Base-by-base conservation (phyloP, 2,329 filamentous ascomycete species). In the Aspergillus quadricinctus region DNA sequence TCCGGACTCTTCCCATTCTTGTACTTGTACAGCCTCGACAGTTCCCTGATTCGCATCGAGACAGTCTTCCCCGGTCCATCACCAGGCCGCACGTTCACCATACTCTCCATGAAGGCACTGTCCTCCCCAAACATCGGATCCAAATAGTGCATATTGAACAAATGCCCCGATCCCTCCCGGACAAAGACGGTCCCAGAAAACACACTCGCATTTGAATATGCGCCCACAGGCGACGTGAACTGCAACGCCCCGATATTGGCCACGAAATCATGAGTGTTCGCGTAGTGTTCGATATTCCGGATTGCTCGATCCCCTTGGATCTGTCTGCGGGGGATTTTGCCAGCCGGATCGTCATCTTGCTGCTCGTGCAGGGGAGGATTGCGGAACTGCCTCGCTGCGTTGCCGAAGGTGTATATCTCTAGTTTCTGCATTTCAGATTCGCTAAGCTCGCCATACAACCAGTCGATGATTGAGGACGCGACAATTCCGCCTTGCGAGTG, bases 91-190 rank as follows among this genome's bases (percentile, higher is more conserved):
- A 28, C 21, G 11, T 27, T 3, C 23, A 55, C 48, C 48, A 27
- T 29, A 17, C 17, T 23, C n/a, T n/a, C 23, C 53, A 55, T 55
- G 27, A 55, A 55, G 10, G 23, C 40, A n/a, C 28, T n/a, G 1
- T 50, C 21, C 8, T 45, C 48, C 10, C 53, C 31, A 28, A 55
- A 55, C 53, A 55, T 55, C 27, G 53, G 37, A 25, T 55, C 40
- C n/a, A 55, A 23, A 29, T 50, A 55, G n/a, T 55, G 53, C 48
- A 51, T 55, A 21, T 55, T 55, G 3, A 55, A 14, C 25, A 55
- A 46, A 45, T 55, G 53, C 5, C 53, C 53, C 19, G 48, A 45
- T 2, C 48, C 45, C 11, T 51, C 28, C 6, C 45, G 37, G 17
- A 31, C 3, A 9, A 54, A 49, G 14, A 48, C 46, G 4, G 23